These are phyloP conservation scores for Starmerella tilneyi DNA, from an alignment of 805 yeast species.

Conservation along the genomic window DNA sequence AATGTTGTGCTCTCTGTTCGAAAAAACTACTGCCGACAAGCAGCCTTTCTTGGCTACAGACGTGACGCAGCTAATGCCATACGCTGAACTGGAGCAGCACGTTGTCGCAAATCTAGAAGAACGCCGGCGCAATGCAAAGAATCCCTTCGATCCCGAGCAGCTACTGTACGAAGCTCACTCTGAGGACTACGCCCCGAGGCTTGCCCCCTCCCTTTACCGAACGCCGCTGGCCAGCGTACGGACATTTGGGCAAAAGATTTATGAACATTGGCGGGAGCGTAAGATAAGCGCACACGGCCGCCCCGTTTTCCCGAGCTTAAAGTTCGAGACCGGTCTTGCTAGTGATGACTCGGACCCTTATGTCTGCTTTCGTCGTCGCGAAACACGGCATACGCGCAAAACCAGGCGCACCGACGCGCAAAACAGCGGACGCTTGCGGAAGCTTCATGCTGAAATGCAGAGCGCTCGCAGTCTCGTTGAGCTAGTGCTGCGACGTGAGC, in stretches of 20 bases:
- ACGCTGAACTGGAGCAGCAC: constrained; percentile 54
- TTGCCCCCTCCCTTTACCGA: constrained; percentile 22
- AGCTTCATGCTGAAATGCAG: constrained; percentile 64
- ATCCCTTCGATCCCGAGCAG: constrained; percentile 37
- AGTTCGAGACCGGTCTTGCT: constrained; percentile 76
- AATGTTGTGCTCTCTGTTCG: constrained; percentile 60
- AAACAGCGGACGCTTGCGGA: constrained; percentile 71
- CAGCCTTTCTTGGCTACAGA: constrained; percentile 87
- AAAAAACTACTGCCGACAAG: constrained; percentile 58
- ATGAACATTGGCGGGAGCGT: constrained; percentile 71
- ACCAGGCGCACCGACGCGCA: constrained; percentile 90
- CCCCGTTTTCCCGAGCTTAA: constrained; percentile 60
- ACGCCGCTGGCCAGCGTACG: constrained; percentile 25
- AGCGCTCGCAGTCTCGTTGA: constrained; percentile 61
- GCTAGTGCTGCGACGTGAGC: constrained; percentile 65
- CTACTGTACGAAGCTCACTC: constrained; percentile 24
- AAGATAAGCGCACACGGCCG: constrained; percentile 62
- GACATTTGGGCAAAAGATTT: constrained; percentile 54
- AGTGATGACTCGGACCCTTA: constrained; percentile 79
- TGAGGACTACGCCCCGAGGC: constrained; percentile 23
- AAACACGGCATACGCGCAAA: constrained; percentile 87
- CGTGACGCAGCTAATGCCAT: constrained; percentile 62
- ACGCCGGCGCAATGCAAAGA: constrained; percentile 34
- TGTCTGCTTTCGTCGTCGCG: constrained; percentile 90
- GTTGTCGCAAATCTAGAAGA: constrained; percentile 34